Evolutionary conservation across 768 basidiomycete species (phyloP).

Genomic region (Gelatoporia subvermispora): DNA sequence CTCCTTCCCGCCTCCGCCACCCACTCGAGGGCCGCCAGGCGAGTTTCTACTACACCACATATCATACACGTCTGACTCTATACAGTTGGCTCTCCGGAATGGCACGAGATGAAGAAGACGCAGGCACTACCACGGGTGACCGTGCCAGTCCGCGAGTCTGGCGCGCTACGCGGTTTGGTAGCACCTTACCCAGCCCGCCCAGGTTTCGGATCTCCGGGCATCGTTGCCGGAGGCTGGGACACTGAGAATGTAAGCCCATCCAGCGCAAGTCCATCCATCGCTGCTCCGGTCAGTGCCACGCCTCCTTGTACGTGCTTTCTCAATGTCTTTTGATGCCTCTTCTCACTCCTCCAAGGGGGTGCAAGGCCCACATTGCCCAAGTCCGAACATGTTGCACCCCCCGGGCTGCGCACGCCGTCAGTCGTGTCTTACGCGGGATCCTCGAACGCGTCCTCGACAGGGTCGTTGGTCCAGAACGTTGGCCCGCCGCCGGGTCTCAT

Average conservation of each 20-base stretch:
- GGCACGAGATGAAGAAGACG: conserved; percentile 11
- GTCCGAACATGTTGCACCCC: neutral
- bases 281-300: conserved; percentile 1
- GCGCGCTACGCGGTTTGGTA: neutral
- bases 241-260: neutral
- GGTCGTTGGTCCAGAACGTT: no score
- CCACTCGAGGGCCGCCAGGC: conserved; percentile 29
- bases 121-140: neutral
- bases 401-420: neutral
- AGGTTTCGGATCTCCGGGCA: no score
- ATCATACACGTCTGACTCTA: neutral
- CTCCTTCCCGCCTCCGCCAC: conserved; percentile 22
- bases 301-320: no score
- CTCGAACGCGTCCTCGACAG: neutral
- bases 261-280: neutral
- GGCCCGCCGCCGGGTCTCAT: no score
- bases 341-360: neutral
- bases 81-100: conserved; percentile 14
- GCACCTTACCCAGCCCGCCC: no score
- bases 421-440: conserved; percentile 1
- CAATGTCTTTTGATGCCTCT: no score
- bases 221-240: neutral
- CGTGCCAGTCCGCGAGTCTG: neutral
- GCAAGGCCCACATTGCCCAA: neutral
- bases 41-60: conserved; percentile 6